These are phyloP conservation scores for Chalciporus pseudorubinellus DNA, from an alignment of 768 basidiomycete species.

Conservation along the genomic window DNA sequence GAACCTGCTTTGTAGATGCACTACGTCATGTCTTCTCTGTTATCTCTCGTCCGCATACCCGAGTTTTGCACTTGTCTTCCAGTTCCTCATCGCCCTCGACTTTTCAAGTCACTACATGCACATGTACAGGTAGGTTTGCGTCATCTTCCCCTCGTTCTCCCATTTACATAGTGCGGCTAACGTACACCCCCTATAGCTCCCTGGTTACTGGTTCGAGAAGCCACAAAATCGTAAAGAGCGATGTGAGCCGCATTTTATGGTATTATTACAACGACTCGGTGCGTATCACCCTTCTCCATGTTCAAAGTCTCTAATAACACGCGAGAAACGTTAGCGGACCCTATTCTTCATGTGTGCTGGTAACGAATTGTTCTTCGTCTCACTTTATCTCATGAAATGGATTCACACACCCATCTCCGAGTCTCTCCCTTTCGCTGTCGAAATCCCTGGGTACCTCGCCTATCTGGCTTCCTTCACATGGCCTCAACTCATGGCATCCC, in stretches of 20 bases:
- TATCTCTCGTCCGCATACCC: slow-evolving; percentile 93
- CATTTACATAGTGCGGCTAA: slow-evolving; percentile 2
- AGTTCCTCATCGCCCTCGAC: slow-evolving; percentile 94
- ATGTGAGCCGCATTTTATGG: slow-evolving; percentile 89
- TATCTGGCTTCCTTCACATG: slow-evolving; percentile 53
- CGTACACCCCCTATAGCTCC: slow-evolving; percentile 53
- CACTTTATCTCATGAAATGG: slow-evolving; percentile 92
- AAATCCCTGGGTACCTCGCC: slow-evolving; percentile 17
- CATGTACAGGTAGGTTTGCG: slow-evolving; percentile 84
- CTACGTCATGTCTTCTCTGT: slow-evolving; percentile 91
- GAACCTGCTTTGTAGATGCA: slow-evolving; percentile 63
- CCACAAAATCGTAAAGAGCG: slow-evolving; percentile 90
- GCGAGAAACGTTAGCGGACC: slow-evolving; percentile 52
- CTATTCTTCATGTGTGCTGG: slow-evolving; percentile 92
- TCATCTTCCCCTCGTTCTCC: no score
- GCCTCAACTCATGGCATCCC: slow-evolving; percentile 66
- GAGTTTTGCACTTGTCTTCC: slow-evolving; percentile 78
- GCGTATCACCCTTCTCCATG: slow-evolving; percentile 32
- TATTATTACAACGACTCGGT: slow-evolving; percentile 93
- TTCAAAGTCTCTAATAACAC: not conserved
- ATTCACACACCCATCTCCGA: slow-evolving; percentile 62
- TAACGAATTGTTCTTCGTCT: slow-evolving; percentile 95
- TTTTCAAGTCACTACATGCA: slow-evolving; percentile 99
- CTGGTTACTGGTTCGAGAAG: slow-evolving; percentile 91
- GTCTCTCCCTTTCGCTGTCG: slow-evolving; percentile 10